Base-by-base conservation (phyloP, 2,329 filamentous ascomycete genomes). In the Alternaria tenuissima region DNA sequence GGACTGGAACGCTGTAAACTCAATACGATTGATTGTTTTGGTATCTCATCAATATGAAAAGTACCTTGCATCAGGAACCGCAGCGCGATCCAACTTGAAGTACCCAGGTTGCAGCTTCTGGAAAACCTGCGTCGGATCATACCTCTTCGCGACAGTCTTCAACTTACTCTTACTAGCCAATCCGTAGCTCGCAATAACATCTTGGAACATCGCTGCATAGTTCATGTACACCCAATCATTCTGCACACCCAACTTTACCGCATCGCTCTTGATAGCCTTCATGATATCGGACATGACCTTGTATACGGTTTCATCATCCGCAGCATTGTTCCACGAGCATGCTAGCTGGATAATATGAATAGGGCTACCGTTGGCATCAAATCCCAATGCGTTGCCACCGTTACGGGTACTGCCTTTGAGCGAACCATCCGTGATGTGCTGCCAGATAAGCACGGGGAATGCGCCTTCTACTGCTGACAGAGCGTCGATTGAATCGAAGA, bases 191-290 rank as follows among this genome's bases (percentile, higher is more conserved):
- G 68, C 58, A 39, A 84, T 66, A 1, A 80, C 76, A 61, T 79
- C 76, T 64, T 85, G 81, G 57, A 72, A 80, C 68, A 76, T 72
- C 54, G 75, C 76, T 7, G 82, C 82, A 59, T 84, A 83, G 65
- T 84, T 84, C 78, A 83, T 80, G 64, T 83, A 84, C 24, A 82
- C 63, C 57, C 75, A 84, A 18, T 66, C 62, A 9, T 62, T 61
- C 7, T 56, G 46, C 30, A 72, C 30, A 3, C 61, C 61, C 34
- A 59, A 20, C 5, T 30, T 49, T 14, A 43, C 41, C 9, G 58
- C 49, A 14, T 66, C 61, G 6, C 32, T 52, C 41, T 65, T 66
- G 24, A 64, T 58, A 22, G 60, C 54, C 32, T 56, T 32, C 38
- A 64, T 59, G 20, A 64, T 51, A 6, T 38, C 52, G 0, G 60